Base-by-base conservation (phyloP, 371 early-diverging fungal species). In the Blakeslea trispora region DNA sequence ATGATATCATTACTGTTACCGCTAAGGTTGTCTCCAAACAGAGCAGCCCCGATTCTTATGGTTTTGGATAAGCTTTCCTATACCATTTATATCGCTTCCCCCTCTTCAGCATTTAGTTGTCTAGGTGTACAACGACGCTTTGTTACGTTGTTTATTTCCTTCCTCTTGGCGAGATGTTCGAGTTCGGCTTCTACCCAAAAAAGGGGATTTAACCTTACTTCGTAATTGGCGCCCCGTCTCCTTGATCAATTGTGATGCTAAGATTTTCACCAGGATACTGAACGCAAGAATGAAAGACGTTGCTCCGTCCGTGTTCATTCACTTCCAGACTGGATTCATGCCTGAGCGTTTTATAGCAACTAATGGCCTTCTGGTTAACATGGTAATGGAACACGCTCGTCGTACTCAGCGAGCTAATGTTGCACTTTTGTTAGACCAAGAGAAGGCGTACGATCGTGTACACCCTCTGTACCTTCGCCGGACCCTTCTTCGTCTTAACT, bases 361-460 rank as follows among this genome's bases (percentile, higher is more conserved):
- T 39, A 43, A 45, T 44, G 41, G 49, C 3, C 17, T 54, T 2
- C 19, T 55, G 9, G 44, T 50, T 32, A 35, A 43, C 1, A 24
- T 49, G 6, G 10, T 54, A 13, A 43, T 45, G 54, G 61, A 53
- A 43, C 34, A 50, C 14, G 49, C 50, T 3, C 28, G n/a, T 1
- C 8, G 0, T 10, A 11, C 41, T 13, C 2, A 10, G 5, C 41
- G 19, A 23, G 11, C 47, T 9, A 0, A 24, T 24, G 43, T 46
- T 49, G 59, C 46, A 19, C 41, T 58, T 2, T n/a, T 52, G 3
- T 37, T 57, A 15, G 56, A 55, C 19, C 56, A 55, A 18, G 64
- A 58, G 32, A 57, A 64, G 34, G 64, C 65, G 2, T 53, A 60
- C 45, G 60, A 59, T 34, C 48, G 63, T 0, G 43, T 66, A 3